Evolutionary conservation across 225 moss, liverwort and hornwort species (phyloP).

Genomic region (Pseudisothecium myosuroides): DNA sequence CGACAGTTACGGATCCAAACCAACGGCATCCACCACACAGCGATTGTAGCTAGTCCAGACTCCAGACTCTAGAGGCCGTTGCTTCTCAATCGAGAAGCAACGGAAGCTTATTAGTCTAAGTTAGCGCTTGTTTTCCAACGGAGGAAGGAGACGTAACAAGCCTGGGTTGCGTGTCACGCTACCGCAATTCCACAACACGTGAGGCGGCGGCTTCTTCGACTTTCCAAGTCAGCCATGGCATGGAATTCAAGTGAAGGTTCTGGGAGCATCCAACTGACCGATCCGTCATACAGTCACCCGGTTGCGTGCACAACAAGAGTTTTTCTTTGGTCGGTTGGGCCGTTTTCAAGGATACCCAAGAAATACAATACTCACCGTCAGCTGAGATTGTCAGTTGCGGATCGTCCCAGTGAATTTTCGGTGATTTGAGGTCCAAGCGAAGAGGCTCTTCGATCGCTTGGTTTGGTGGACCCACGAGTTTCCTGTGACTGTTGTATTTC

Average conservation of each 20-base stretch:
- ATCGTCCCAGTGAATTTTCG: background rate
- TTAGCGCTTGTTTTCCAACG: background rate
- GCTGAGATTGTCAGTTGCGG: background rate
- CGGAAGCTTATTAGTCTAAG: background rate
- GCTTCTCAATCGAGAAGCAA: background rate
- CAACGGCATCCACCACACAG: background rate
- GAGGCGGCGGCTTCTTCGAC: background rate
- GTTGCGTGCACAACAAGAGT: conserved; percentile 13
- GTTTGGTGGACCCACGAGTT: background rate
- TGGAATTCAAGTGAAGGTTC: background rate
- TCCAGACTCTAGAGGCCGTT: background rate
- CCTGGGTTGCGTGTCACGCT: conserved; percentile 5
- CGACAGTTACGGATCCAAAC: background rate
- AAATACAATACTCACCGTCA: background rate
- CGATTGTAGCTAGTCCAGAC: background rate
- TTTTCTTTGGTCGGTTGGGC: background rate
- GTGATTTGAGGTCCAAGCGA: background rate
- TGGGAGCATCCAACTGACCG: background rate
- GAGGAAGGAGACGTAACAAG: background rate
- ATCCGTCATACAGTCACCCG: background rate
- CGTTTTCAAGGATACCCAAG: background rate
- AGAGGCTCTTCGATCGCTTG: background rate
- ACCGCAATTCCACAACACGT: background rate
- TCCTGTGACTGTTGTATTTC: background rate
- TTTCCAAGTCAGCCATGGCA: conserved; percentile 12